Percentiles rank a stretch among this genome's conserved stretches.
phyloP scores from a whole-genome alignment of 1,284 basidiomycete genomes.

The Entoloma clypeatum region DNA sequence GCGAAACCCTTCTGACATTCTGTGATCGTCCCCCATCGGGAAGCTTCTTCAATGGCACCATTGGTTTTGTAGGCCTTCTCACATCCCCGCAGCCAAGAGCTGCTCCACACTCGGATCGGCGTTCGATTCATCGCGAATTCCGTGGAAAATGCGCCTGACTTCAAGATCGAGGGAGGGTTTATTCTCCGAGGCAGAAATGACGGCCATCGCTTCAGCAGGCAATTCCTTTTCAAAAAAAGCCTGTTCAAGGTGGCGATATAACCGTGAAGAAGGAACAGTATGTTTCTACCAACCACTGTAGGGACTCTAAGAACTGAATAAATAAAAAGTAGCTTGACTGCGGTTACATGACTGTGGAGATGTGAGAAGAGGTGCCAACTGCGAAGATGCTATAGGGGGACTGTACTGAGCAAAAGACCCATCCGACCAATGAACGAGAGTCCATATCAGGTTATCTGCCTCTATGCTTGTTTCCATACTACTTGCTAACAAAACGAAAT shows the following conservation, averaged over 20 bases:
- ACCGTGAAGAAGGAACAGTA: not conserved
- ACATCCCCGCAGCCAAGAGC: not conserved
- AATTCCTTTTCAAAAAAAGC: constrained; percentile 57
- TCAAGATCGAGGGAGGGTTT: constrained; percentile 47
- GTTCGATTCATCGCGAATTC: constrained; percentile 49
- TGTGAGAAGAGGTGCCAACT: too few species aligned
- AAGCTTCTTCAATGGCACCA: constrained; percentile 45
- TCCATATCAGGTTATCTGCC: too few species aligned
- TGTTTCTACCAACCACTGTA: constrained; percentile 43
- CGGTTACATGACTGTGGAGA: too few species aligned
- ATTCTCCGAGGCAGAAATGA: constrained; percentile 61
- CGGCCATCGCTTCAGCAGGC: constrained; percentile 58
- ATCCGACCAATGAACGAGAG: too few species aligned
- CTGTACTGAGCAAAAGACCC: too few species aligned
- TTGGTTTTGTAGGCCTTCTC: constrained; percentile 4
- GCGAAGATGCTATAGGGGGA: too few species aligned
- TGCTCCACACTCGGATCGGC: constrained; percentile 25
- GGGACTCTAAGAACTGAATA: constrained; percentile 62
- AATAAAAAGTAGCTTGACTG: not conserved
- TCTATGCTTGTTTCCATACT: too few species aligned
- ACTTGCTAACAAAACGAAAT: too few species aligned
- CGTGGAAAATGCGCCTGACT: constrained; percentile 53
- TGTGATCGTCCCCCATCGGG: constrained; percentile 58
- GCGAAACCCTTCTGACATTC: constrained; percentile 57
- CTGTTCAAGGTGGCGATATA: constrained; percentile 14